A percentile compares a stretch with the other conserved stretches of the same genome.
phyloP scores from a whole-genome alignment of 148 eudicot genomes.

The Persicaria maculosa region DNA sequence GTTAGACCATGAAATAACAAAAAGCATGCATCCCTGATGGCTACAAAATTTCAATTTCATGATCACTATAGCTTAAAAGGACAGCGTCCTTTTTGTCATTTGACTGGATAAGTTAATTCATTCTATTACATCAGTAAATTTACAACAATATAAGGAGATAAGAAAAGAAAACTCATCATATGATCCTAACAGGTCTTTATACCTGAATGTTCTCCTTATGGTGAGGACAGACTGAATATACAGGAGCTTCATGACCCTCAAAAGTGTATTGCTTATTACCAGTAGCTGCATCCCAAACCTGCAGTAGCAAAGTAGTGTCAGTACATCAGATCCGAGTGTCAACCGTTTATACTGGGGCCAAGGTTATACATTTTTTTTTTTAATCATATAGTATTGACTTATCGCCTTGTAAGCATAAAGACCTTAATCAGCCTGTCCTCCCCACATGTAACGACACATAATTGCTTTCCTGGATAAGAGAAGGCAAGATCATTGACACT shows the following conservation, averaged over 20 bases:
- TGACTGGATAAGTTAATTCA: not conserved
- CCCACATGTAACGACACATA: constrained; percentile 84
- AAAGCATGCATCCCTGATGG: too few species aligned
- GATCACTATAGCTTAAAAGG: not conserved
- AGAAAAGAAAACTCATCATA: not conserved
- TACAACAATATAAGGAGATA: not conserved
- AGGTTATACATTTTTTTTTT: not conserved
- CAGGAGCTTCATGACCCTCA: constrained; percentile 89
- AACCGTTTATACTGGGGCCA: not conserved
- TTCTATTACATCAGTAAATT: not conserved
- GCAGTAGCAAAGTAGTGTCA: constrained; percentile 15
- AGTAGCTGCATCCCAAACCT: constrained; percentile 83
- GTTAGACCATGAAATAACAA: too few species aligned
- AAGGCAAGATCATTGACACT: constrained; percentile 92
- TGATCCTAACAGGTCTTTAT: constrained; percentile 11
- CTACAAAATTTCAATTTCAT: not conserved
- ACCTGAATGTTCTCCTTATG: constrained; percentile 74
- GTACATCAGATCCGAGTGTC: constrained; percentile 13
- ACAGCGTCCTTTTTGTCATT: not conserved
- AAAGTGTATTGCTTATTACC: constrained; percentile 58
- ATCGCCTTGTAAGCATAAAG: not conserved
- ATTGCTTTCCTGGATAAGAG: constrained; percentile 67
- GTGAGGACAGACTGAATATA: constrained; percentile 78
- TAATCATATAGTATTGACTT: not conserved
- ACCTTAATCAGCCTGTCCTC: constrained; percentile 94